Percentiles rank a stretch among this genome's conserved stretches.
Conservation (phyloP, 2,329 filamentous ascomycete genomes). For the Diaporthe aspalathi region DNA sequence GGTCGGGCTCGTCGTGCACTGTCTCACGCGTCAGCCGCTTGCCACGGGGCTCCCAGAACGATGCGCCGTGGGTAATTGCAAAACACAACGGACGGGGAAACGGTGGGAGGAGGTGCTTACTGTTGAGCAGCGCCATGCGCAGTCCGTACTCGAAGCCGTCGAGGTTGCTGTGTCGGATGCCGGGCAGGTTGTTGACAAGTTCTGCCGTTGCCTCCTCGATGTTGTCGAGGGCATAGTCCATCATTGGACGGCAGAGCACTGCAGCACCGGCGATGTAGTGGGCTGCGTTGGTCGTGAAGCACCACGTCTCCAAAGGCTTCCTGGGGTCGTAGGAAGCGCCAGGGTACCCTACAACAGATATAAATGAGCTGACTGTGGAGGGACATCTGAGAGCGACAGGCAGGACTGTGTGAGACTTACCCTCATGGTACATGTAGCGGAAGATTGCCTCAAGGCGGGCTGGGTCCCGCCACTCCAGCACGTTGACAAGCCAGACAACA, state of each 20-base stretch:
- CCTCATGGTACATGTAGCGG: conserved; percentile 46
- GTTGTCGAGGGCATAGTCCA: conserved; percentile 58
- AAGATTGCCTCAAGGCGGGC: conserved; percentile 42
- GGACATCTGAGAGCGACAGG: too few species aligned
- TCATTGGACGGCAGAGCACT: conserved; percentile 43
- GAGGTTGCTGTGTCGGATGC: conserved; percentile 38
- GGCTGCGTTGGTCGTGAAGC: conserved; percentile 42
- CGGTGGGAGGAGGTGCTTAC: too few species aligned
- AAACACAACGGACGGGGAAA: too few species aligned
- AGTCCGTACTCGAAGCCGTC: conserved; percentile 42
- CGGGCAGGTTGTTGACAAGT: conserved; percentile 51
- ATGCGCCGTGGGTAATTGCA: too few species aligned
- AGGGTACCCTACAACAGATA: conserved; percentile 39
- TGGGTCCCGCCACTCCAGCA: conserved; percentile 37
- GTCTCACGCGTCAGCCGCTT: too few species aligned
- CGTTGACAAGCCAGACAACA: conserved; percentile 33
- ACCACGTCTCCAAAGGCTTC: conserved; percentile 39
- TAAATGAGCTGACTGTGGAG: conserved; percentile 16
- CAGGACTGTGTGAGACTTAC: conserved; percentile 26
- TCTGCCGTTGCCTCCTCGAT: conserved; percentile 65
- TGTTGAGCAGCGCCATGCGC: conserved; percentile 40
- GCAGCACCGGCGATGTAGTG: conserved; percentile 45
- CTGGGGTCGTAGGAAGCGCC: conserved; percentile 34
- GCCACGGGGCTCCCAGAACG: too few species aligned
- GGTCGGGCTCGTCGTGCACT: conserved; percentile 44